Conservation (phyloP, 495 filamentous ascomycete genomes). For the Tuber indicum region DNA sequence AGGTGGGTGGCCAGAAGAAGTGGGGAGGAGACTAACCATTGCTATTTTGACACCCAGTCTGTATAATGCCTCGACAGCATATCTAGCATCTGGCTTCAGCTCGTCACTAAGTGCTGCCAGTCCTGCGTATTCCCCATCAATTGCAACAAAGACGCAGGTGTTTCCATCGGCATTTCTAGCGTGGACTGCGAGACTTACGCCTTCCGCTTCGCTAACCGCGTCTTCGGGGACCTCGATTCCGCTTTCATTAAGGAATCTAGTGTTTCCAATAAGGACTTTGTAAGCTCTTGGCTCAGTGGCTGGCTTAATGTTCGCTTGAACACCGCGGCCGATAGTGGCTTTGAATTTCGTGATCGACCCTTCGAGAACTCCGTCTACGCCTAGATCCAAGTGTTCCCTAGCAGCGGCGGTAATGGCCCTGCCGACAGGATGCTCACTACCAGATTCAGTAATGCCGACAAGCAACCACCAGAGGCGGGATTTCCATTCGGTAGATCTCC, state of each 20-base stretch:
- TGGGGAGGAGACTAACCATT: constrained; percentile 46
- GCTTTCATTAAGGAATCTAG: constrained; percentile 63
- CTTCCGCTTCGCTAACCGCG: constrained; percentile 52
- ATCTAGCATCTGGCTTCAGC: constrained; percentile 79
- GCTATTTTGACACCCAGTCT: constrained; percentile 77
- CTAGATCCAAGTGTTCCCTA: constrained; percentile 64
- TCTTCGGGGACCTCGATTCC: constrained; percentile 59
- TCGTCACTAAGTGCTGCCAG: constrained; percentile 78
- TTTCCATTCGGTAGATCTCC: constrained; percentile 62
- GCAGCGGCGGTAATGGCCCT: constrained; percentile 71
- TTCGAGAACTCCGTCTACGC: constrained; percentile 65
- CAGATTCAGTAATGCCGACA: constrained; percentile 85
- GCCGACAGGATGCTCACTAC: constrained; percentile 91
- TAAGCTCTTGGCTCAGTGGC: constrained; percentile 62
- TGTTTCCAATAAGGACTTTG: constrained; percentile 75
- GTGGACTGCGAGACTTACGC: constrained; percentile 38
- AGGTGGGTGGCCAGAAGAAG: constrained; percentile 1
- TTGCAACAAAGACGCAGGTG: constrained; percentile 85
- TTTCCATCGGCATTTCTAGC: constrained; percentile 57
- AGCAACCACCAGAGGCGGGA: constrained; percentile 86
- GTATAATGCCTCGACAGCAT: constrained; percentile 73
- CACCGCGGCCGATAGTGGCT: constrained; percentile 74
- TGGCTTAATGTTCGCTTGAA: constrained; percentile 75
- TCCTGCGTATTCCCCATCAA: constrained; percentile 72
- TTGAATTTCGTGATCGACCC: constrained; percentile 80